Evolutionary conservation across 352 stramenopile genomes (phyloP).

Genomic region (Globisporangium cylindrosporum): DNA sequence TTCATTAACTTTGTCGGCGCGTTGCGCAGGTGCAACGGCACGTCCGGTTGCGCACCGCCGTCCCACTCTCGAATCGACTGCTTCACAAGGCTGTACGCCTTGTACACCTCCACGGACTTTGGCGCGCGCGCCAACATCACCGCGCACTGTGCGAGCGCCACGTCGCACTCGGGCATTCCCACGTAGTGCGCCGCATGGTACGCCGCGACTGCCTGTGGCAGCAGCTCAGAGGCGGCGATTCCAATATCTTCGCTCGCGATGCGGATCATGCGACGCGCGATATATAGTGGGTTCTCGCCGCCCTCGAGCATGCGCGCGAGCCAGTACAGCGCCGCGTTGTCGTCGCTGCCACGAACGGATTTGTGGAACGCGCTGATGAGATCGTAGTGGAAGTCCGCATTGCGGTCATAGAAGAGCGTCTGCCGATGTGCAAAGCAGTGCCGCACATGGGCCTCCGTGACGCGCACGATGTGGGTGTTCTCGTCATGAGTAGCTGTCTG

Average conservation of each 20-base stretch:
- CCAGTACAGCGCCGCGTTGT: constrained; percentile 83
- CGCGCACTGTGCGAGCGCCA: constrained; percentile 76
- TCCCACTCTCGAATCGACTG: constrained; percentile 54
- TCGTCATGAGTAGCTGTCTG: constrained; percentile 39
- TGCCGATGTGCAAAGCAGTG: constrained; percentile 70
- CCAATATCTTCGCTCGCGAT: constrained; percentile 86
- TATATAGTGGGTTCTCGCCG: constrained; percentile 81
- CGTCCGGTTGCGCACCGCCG: constrained; percentile 54
- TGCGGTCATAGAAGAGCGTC: constrained; percentile 82
- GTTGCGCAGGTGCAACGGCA: constrained; percentile 82
- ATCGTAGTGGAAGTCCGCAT: constrained; percentile 86
- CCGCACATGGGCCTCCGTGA: constrained; percentile 65
- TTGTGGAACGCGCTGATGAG: constrained; percentile 86
- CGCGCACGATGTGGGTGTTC: constrained; percentile 20
- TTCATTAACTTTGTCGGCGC: constrained; percentile 80
- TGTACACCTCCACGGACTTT: constrained; percentile 85
- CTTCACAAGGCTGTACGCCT: constrained; percentile 79
- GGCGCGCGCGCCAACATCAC: constrained; percentile 75
- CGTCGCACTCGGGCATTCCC: constrained; percentile 86
- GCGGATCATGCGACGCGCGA: constrained; percentile 77
- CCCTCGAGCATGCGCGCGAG: constrained; percentile 84
- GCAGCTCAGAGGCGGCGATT: constrained; percentile 59
- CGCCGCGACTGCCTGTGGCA: constrained; percentile 62
- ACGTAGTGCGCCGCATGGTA: constrained; percentile 77
- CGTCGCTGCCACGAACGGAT: constrained; percentile 78